A percentile compares a stretch with the other conserved stretches of the same genome.
Evolutionary conservation across 345 rosid genomes (phyloP).

Genomic region (Linum lewisii): DNA sequence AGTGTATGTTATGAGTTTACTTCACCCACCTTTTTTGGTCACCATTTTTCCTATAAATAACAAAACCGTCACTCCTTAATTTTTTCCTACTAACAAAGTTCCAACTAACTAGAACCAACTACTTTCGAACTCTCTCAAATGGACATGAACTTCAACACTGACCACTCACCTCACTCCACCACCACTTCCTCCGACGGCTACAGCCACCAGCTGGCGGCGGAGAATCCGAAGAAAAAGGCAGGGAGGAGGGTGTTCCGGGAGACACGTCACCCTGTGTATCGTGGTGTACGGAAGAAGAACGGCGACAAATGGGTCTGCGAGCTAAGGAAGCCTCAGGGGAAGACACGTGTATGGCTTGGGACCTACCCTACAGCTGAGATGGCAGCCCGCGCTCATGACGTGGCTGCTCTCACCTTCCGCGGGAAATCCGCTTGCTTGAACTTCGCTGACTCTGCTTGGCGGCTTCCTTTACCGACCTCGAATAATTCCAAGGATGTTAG

Average conservation of each 20-base stretch:
- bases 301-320: conserved; percentile 91
- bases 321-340: conserved; percentile 72
- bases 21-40: no score
- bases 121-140: neutral
- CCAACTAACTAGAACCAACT: neutral
- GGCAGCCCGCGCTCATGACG: conserved; percentile 95
- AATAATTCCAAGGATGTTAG: conserved; percentile 52
- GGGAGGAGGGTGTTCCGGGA: conserved; percentile 83
- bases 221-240: conserved; percentile 58
- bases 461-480: conserved; percentile 58
- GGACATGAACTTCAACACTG: conserved; percentile 17
- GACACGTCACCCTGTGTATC: conserved; percentile 79
- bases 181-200: neutral
- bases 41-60: no score
- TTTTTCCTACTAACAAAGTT: neutral
- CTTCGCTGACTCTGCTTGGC: conserved; percentile 81
- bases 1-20: no score
- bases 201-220: conserved; percentile 41
- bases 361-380: conserved; percentile 63
- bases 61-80: neutral
- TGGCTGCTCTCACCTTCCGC: conserved; percentile 65
- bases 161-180: neutral
- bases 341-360: conserved; percentile 83
- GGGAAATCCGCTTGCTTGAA: conserved; percentile 79
- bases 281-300: conserved; percentile 62